Evolutionary conservation across 2,329 filamentous ascomycete genomes (phyloP).

Genomic region (Plenodomus lindquistii): DNA sequence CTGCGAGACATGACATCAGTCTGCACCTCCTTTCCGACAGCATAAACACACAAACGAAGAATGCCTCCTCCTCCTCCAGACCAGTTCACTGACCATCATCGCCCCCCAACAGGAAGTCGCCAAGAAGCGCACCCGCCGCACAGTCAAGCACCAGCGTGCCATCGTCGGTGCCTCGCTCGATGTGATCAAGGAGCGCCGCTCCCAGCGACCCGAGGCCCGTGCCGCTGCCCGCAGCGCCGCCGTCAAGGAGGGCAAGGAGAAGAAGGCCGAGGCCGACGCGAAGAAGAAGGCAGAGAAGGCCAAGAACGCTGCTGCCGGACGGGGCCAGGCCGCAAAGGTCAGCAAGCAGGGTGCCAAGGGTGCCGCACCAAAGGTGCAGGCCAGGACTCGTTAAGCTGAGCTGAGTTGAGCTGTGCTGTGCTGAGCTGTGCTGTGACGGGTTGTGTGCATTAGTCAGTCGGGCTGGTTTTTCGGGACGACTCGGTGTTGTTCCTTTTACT

Average conservation of each 20-base stretch:
- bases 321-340: constrained; percentile 79
- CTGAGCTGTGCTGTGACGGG: not conserved
- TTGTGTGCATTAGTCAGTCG: constrained; percentile 27
- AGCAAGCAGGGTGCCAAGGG: constrained; percentile 99
- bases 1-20: constrained; percentile 27
- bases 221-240: constrained; percentile 84
- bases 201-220: constrained; percentile 93
- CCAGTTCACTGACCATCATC: constrained; percentile 23
- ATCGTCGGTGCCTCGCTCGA: constrained; percentile 99
- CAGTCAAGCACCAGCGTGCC: constrained; percentile 97
- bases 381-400: constrained; percentile 84
- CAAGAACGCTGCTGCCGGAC: constrained; percentile 76
- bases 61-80: not conserved
- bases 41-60: not conserved
- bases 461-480: constrained; percentile 33
- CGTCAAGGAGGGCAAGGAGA: constrained; percentile 98
- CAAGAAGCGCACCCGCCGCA: constrained; percentile 98
- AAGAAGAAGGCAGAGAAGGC: constrained; percentile 99
- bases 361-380: constrained; percentile 79
- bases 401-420: constrained; percentile 13
- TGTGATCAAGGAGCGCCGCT: constrained; percentile 98
- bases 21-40: too few species aligned
- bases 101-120: constrained; percentile 82
- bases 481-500: constrained; percentile 36
- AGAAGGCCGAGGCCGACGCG: constrained; percentile 85